phyloP scores from a whole-genome alignment of 768 basidiomycete genomes.

The Zangia roseola region DNA sequence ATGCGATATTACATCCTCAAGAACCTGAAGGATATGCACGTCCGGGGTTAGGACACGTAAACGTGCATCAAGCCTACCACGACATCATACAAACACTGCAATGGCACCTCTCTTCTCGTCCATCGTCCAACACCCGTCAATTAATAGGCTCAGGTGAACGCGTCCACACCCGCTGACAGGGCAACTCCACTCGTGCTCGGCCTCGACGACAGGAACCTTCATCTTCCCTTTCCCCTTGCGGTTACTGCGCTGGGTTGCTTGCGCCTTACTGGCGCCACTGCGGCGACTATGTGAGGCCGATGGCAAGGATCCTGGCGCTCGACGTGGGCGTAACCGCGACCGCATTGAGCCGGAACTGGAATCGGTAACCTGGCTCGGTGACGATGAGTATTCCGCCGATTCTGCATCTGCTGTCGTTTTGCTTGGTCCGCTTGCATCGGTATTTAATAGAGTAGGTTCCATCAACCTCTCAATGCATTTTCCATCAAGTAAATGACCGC shows the following conservation, averaged over 20 bases:
- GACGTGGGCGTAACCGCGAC: constrained; percentile 56
- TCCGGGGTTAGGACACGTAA: constrained; percentile 14
- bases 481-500: constrained; percentile 78
- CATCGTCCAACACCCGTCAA: constrained; percentile 59
- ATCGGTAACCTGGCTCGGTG: constrained; percentile 31
- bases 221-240: constrained; percentile 36
- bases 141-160: constrained; percentile 54
- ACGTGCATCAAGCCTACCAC: constrained; percentile 9
- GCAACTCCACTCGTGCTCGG: constrained; percentile 58
- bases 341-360: constrained; percentile 43
- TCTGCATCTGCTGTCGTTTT: constrained; percentile 9
- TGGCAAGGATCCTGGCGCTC: constrained; percentile 9
- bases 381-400: neutral
- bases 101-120: constrained; percentile 47
- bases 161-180: constrained; percentile 58
- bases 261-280: neutral
- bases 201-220: constrained; percentile 40
- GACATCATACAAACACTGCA: constrained; percentile 38
- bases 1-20: constrained; percentile 2
- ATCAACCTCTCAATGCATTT: constrained; percentile 66
- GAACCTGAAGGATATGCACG: neutral
- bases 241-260: constrained; percentile 14
- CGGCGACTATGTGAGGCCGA: constrained; percentile 9
- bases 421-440: constrained; percentile 9
- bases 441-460: constrained; percentile 33